These are phyloP conservation scores for Scenedesmus sp. DNA, from an alignment of 163 green algal species.

Conservation along the genomic window DNA sequence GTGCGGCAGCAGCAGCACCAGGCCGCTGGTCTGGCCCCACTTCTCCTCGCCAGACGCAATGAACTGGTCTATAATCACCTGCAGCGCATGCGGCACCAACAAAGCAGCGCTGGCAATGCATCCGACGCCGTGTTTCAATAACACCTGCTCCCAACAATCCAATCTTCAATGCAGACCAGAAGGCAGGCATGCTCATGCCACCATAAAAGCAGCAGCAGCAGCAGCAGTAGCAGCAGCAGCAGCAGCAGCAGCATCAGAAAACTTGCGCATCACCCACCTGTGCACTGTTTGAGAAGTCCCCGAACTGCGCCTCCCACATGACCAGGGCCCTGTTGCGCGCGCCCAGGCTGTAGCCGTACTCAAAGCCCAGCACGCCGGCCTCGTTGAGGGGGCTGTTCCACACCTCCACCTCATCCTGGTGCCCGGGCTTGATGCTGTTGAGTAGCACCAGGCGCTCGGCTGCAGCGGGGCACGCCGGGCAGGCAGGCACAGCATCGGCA, in stretches of 20 bases:
- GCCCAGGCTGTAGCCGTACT: constrained; percentile 88
- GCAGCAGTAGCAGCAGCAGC: too few relatives aligned
- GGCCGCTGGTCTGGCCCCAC: constrained; percentile 79
- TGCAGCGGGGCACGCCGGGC: not conserved
- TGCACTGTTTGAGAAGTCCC: constrained; percentile 92
- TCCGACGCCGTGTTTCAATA: too few relatives aligned
- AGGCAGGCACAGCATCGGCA: not conserved
- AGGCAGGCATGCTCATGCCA: not conserved
- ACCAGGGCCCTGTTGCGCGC: constrained; percentile 69
- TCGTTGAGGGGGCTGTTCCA: constrained; percentile 88
- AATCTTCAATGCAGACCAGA: too few relatives aligned
- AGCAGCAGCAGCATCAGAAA: not conserved
- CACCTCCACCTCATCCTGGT: constrained; percentile 74
- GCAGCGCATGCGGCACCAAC: constrained; percentile 29
- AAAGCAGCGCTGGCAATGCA: not conserved
- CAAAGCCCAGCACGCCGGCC: constrained; percentile 86
- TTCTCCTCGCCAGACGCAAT: constrained; percentile 82
- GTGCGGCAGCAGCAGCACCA: constrained; percentile 90
- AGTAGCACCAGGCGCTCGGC: constrained; percentile 60
- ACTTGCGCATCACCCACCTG: constrained; percentile 60
- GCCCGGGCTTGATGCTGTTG: constrained; percentile 69
- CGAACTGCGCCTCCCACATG: constrained; percentile 93
- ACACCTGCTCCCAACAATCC: too few relatives aligned
- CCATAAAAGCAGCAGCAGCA: too few relatives aligned
- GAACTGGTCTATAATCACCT: constrained; percentile 90